Conservation (phyloP, 371 early-diverging fungal species). For the Circinella minor region DNA sequence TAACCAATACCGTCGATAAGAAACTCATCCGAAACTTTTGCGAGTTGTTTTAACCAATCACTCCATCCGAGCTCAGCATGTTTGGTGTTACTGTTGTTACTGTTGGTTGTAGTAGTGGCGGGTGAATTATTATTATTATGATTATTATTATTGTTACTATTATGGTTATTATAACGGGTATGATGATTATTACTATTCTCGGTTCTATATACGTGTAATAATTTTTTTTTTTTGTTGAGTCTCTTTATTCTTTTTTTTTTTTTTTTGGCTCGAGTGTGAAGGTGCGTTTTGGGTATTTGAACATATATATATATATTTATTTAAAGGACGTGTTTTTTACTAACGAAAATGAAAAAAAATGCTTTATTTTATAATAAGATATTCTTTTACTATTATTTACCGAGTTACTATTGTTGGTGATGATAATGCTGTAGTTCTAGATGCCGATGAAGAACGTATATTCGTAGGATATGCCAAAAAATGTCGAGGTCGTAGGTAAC, state of each 20-base stretch:
- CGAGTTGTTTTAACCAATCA: slow-evolving; percentile 70
- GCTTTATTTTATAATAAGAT: too few species aligned
- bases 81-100: slow-evolving; percentile 9
- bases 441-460: neutral
- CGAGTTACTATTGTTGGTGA: too few species aligned
- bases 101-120: neutral
- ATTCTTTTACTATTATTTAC: too few species aligned
- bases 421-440: neutral
- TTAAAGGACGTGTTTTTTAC: too few species aligned
- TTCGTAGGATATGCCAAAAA: slow-evolving; percentile 51
- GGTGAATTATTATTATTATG: neutral
- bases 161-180: too few species aligned
- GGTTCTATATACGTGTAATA: slow-evolving; percentile 10
- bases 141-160: neutral
- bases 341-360: too few species aligned
- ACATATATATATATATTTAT: too few species aligned
- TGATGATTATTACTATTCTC: too few species aligned
- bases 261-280: too few species aligned
- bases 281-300: too few species aligned
- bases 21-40: slow-evolving; percentile 59
- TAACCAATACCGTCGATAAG: slow-evolving; percentile 73
- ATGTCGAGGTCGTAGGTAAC: slow-evolving; percentile 50
- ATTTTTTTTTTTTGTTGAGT: slow-evolving; percentile 28
- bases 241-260: neutral
- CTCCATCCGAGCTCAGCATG: slow-evolving; percentile 45